These are phyloP conservation scores for Musa beccarii DNA, from an alignment of 176 grass and related monocot genomes.

Conservation along the genomic window DNA sequence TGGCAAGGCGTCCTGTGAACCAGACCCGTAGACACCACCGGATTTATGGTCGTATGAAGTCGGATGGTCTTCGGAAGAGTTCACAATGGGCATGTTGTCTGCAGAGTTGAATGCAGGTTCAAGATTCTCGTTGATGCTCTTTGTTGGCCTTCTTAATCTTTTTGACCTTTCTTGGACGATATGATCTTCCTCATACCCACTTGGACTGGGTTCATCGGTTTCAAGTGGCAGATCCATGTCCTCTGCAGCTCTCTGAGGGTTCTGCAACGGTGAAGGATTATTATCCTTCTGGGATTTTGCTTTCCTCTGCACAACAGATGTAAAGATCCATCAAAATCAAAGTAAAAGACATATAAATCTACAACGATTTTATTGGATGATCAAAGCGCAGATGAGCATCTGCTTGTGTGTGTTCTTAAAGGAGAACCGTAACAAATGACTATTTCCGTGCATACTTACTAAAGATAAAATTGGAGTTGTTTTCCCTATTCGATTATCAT, in stretches of 20 bases:
- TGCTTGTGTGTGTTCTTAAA: neutral
- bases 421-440: neutral
- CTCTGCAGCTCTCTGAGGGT: conserved; percentile 34
- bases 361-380: neutral
- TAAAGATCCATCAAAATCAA: conserved; percentile 1
- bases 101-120: conserved; percentile 11
- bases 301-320: conserved; percentile 41
- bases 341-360: neutral
- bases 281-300: conserved; percentile 46
- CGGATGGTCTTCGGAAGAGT: neutral
- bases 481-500: too few relatives aligned
- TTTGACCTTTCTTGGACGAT: conserved; percentile 43
- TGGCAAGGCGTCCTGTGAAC: neutral
- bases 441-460: neutral
- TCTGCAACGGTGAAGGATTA: conserved; percentile 25
- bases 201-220: conserved; percentile 23
- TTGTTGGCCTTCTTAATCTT: conserved; percentile 62
- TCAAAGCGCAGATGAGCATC: neutral
- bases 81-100: neutral
- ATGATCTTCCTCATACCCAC: conserved; percentile 41
- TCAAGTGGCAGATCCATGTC: conserved; percentile 9
- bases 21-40: neutral
- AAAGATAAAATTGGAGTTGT: too few relatives aligned
- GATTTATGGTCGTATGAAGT: neutral
- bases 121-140: conserved; percentile 39